Evolutionary conservation across 371 early-diverging fungal species (phyloP), one percentile per base, ranked within the genome.

Genomic region (Saksenaea oblongispora): DNA sequence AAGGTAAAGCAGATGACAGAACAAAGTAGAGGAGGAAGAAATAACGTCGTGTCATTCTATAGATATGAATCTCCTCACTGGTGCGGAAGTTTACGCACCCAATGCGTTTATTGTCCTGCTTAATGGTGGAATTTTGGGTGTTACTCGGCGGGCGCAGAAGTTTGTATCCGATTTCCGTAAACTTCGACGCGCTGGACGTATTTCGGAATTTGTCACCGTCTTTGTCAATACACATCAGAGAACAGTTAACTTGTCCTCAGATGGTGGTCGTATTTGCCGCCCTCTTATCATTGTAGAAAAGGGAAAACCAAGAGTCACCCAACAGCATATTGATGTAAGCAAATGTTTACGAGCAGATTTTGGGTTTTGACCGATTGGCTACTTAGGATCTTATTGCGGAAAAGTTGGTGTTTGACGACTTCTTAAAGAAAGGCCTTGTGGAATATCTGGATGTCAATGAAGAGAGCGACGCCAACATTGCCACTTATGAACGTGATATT

Each of bases 401-500:
- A 4, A 78, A 89, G 58, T 76, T 91, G 64, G 78, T 78, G 0
- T 97, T 98, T 75, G 91, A 96, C 47, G 97, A 98, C 79, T 92
- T 99, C 59, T 79, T 99, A 41, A 85, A 83, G 27, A 86, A 91
- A 63, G 99, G 99, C 14, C 83, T 94, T 61, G 92, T 99, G 42
- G 99, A 99, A 80, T 99, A 96, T 75, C 80, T 99, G 56, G 99
- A 99, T 79, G 98, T 94, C 31, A 98, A 99, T 76, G 99, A 99
- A 83, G 99, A 98, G 72, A 95, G 94, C 72, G 98, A 99, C 82
- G 88, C 91, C 36, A 89, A 93, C 70, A 96, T 99, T 76, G 97
- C 99, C 5, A 82, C 98, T 31, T 93, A 92, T 67, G 92, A 94
- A 72, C 76, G 75, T 31, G 95, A 97, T 64, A 91, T 98, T 65